Evolutionary conservation across 805 yeast species (phyloP).

Genomic region (Yarrowia porcina): DNA sequence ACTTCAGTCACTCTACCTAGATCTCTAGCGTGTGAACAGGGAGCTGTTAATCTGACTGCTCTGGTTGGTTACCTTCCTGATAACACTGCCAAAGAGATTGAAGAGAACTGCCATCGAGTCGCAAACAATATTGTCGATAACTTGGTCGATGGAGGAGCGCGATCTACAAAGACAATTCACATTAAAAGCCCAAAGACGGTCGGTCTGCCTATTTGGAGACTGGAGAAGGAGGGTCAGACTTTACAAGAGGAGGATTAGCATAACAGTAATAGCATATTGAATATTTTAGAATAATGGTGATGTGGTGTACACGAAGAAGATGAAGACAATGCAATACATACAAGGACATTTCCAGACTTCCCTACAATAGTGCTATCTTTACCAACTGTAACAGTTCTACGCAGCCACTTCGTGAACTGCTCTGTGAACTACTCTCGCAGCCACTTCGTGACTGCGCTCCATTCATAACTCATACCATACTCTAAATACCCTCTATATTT

Average conservation of each 20-base stretch:
- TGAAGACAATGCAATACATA: no score
- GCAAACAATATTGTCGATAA: conserved; percentile 47
- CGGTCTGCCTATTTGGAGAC: conserved; percentile 49
- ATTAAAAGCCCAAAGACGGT: conserved; percentile 65
- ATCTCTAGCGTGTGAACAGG: conserved; percentile 61
- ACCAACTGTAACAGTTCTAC: no score
- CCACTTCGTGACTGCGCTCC: no score
- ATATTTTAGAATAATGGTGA: no score
- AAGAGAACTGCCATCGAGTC: conserved; percentile 54
- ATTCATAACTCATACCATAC: background rate
- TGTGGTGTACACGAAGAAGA: no score
- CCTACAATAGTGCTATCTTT: no score
- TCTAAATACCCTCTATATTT: conserved; percentile 28
- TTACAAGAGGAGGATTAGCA: background rate
- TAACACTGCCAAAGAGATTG: conserved; percentile 44
- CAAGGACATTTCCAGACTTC: no score
- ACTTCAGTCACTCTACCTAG: conserved; percentile 59
- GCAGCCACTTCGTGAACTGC: no score
- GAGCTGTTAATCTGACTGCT: conserved; percentile 41
- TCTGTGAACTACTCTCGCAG: no score
- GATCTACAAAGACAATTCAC: conserved; percentile 47
- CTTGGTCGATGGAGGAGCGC: conserved; percentile 53
- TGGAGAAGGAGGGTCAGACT: conserved; percentile 1
- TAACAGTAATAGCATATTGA: background rate
- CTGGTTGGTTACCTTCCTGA: conserved; percentile 43